These are phyloP conservation scores for Quercus alba DNA, from an alignment of 306 rosid species.

Conservation along the genomic window DNA sequence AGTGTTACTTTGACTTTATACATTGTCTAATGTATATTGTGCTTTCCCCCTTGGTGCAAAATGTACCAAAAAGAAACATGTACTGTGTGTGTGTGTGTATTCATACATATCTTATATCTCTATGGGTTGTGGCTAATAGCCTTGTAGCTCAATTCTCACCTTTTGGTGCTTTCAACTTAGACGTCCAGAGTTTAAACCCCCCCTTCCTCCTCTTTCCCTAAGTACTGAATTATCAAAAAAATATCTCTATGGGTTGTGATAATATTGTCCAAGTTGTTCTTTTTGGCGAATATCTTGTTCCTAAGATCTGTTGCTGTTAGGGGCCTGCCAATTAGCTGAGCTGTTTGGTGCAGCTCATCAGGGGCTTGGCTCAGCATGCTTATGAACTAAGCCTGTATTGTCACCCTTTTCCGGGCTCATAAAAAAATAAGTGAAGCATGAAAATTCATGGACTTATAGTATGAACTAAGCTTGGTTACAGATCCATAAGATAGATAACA, in stretches of 20 bases:
- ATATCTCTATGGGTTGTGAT: neutral
- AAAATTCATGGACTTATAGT: neutral
- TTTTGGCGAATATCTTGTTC: neutral
- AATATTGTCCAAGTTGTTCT: too few species aligned
- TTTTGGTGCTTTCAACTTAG: too few species aligned
- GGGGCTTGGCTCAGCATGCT: neutral
- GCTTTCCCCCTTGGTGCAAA: too few species aligned
- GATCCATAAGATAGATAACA: neutral
- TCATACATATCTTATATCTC: neutral
- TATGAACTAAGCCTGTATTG: neutral
- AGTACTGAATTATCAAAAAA: neutral
- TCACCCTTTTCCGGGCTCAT: neutral
- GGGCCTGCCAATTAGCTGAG: neutral
- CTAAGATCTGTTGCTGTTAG: neutral
- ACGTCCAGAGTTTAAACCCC: too few species aligned
- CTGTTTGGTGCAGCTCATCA: neutral
- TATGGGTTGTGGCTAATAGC: neutral
- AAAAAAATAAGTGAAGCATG: neutral
- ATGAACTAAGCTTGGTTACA: neutral
- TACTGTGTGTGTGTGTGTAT: neutral
- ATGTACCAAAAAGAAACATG: too few species aligned
- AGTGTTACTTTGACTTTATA: neutral
- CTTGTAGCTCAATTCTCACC: too few species aligned
- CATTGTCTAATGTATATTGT: neutral
- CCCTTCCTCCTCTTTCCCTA: too few species aligned